A percentile compares a stretch with the other conserved stretches of the same genome.
Conservation (phyloP, 1,139 yeast species). For the Scheffersomyces illinoinensis region DNA sequence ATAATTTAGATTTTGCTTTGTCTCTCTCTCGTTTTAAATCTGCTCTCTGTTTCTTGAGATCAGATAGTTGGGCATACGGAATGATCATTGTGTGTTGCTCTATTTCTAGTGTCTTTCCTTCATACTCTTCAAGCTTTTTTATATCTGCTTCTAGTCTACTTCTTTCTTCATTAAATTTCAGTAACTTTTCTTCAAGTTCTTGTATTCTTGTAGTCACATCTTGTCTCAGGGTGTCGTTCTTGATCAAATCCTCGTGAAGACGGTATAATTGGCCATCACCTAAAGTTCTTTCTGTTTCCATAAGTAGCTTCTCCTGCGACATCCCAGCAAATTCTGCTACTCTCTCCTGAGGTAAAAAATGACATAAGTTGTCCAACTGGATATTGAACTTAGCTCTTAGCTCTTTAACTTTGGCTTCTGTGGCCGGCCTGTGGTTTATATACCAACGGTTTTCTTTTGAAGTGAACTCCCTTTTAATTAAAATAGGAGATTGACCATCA, state of each 20-base stretch:
- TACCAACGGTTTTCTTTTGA: constrained; percentile 60
- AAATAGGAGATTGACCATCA: constrained; percentile 24
- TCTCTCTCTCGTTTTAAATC: constrained; percentile 45
- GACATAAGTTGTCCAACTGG: constrained; percentile 89
- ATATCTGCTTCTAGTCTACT: constrained; percentile 39
- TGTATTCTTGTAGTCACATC: constrained; percentile 26
- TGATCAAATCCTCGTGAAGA: constrained; percentile 59
- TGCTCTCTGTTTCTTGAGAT: constrained; percentile 45
- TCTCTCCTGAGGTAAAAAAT: constrained; percentile 91
- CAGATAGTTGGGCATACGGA: constrained; percentile 64
- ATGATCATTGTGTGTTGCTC: constrained; percentile 50
- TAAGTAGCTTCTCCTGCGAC: constrained; percentile 70
- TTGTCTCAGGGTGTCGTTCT: constrained; percentile 45
- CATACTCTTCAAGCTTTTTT: constrained; percentile 37
- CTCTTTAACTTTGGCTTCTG: constrained; percentile 48
- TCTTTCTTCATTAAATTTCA: constrained; percentile 31
- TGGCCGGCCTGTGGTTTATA: constrained; percentile 46
- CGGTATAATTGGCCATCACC: constrained; percentile 59
- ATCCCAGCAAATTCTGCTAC: constrained; percentile 91
- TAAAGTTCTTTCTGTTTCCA: constrained; percentile 81
- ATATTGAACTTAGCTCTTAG: constrained; percentile 59
- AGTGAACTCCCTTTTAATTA: constrained; percentile 39
- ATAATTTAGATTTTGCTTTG: constrained; percentile 32
- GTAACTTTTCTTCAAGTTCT: constrained; percentile 29
- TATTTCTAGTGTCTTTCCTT: constrained; percentile 44